Evolutionary conservation across 2,329 filamentous ascomycete genomes (phyloP), one percentile per base, ranked within the genome.

Genomic region (Venturia nashicola): DNA sequence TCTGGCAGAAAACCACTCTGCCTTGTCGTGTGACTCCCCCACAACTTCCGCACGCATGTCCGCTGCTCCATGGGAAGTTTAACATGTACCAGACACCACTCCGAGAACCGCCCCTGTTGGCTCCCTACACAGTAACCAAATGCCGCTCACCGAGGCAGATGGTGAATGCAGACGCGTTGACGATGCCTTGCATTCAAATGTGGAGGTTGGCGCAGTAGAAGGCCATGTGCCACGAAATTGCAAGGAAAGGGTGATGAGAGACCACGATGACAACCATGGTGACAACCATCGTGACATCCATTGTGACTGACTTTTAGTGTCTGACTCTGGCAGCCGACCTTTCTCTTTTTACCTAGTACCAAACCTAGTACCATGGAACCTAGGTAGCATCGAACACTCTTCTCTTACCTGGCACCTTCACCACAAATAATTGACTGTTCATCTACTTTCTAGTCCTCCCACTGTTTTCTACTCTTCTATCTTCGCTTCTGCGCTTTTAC

Each of bases 201-300:
- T 36, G 51, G 32, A 57, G 18, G 32, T 23, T n/a, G 51, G 27
- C 51, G 32, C 48, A 34, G 16, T 23, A 5, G 3, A 18, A 34
- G 48, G 14, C 51, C 51, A 57, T 57, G 51, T 57, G 51, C 51
- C 51, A 57, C 32, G 51, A 57, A 57, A 57, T 14, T 57, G 46
- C 46, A 51, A 51, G 46, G 46, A 51, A 51, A 27, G 20, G 8
- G 51, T 57, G 51, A 32, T 36, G 51, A 57, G 16, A 18, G 51
- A 57, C 27, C 27, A 57, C n/a, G 51, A 57, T 57, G 51, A 57
- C 51, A 57, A 20, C 27, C 51, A 57, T 57, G 32, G 59, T 60
- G 59, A 60, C 42, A n/a, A n/a, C n/a, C n/a, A n/a, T n/a, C n/a
- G n/a, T 57, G 51, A 57, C 51, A 57, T 12, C 27, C 51, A 57